A percentile compares a stretch with the other conserved stretches of the same genome.
Conservation (phyloP, 1,284 basidiomycete species). For the Sutorius eximius region DNA sequence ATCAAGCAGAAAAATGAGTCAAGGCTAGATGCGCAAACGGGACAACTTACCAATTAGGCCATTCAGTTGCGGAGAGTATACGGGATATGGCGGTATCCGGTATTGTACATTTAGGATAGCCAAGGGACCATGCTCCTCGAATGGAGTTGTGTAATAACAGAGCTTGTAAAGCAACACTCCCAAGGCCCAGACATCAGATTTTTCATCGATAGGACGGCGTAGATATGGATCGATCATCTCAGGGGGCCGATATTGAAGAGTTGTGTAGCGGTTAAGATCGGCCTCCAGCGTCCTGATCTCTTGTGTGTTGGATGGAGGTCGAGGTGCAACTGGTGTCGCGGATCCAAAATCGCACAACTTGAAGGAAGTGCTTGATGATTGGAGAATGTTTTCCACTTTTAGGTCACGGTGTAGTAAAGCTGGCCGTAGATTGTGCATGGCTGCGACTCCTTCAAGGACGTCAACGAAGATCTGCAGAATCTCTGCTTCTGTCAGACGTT, state of each 20-base stretch:
- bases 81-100: conserved; percentile 88
- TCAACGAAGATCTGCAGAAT: conserved; percentile 98
- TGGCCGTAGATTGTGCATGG: conserved; percentile 92
- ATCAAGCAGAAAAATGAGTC: conserved; percentile 11
- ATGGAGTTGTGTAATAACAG: conserved; percentile 99
- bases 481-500: conserved; percentile 91
- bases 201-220: conserved; percentile 84
- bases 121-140: conserved; percentile 94
- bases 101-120: conserved; percentile 98
- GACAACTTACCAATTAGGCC: conserved; percentile 77
- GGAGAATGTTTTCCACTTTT: conserved; percentile 98
- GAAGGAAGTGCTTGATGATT: conserved; percentile 72
- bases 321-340: conserved; percentile 70
- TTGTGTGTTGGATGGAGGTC: conserved; percentile 70
- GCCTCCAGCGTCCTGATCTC: conserved; percentile 87
- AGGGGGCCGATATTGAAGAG: conserved; percentile 93
- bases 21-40: conserved; percentile 3
- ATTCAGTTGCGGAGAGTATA: conserved; percentile 88
- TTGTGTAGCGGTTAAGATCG: conserved; percentile 94
- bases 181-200: conserved; percentile 97
- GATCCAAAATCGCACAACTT: conserved; percentile 99
- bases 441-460: conserved; percentile 89
- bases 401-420: conserved; percentile 95
- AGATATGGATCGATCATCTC: conserved; percentile 96
- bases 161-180: conserved; percentile 91